Percentiles rank a stretch among this genome's conserved stretches.
These are phyloP conservation scores for Nigrograna mackinnonii DNA, from an alignment of 2,329 filamentous ascomycete genomes.

Conservation along the genomic window DNA sequence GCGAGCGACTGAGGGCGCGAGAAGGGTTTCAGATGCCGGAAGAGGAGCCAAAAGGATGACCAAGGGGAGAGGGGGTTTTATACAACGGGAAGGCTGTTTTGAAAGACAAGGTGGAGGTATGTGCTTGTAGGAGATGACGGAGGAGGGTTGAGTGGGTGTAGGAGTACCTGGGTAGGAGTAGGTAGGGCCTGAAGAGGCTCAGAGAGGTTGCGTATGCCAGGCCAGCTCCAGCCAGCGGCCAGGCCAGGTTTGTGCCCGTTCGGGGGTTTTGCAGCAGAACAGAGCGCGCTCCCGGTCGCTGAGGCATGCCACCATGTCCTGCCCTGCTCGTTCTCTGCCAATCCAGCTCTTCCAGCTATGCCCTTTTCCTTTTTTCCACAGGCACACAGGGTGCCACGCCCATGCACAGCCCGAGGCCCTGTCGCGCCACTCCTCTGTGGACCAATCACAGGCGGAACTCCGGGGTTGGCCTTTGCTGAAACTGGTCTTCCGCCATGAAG, in stretches of 20 bases:
- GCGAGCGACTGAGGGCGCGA: background rate
- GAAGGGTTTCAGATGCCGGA: background rate
- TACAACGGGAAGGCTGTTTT: too few species aligned
- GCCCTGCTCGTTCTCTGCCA: background rate
- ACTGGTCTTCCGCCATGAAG: too few species aligned
- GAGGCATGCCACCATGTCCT: background rate
- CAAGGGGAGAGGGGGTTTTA: too few species aligned
- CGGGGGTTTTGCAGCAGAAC: background rate
- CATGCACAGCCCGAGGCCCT: too few species aligned
- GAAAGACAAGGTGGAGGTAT: background rate
- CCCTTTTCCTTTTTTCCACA: background rate
- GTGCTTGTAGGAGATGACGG: background rate
- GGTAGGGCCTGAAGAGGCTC: background rate
- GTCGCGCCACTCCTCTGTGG: too few species aligned
- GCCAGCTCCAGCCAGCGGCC: too few species aligned
- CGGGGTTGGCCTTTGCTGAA: too few species aligned
- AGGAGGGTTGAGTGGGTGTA: background rate
- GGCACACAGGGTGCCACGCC: background rate
- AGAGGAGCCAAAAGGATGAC: too few species aligned
- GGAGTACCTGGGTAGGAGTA: background rate
- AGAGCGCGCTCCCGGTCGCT: background rate
- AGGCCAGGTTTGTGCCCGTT: too few species aligned
- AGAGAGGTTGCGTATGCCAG: background rate
- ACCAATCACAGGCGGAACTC: too few species aligned
- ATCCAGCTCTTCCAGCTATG: background rate